Percentiles rank a stretch among this genome's conserved stretches.
Evolutionary conservation across 345 rosid species (phyloP).

Genomic region (Salix arbutifolia): DNA sequence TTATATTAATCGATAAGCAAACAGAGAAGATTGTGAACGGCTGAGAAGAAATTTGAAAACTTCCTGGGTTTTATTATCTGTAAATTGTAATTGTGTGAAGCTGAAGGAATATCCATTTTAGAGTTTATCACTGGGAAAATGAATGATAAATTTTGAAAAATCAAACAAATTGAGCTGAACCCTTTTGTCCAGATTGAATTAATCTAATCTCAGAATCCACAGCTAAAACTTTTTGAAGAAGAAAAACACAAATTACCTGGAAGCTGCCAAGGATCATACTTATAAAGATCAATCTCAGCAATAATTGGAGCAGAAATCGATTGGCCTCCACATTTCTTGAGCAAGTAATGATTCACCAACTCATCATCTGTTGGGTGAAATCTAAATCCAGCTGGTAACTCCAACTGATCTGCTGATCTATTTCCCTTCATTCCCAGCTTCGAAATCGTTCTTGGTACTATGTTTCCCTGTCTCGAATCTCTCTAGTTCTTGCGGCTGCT

Average conservation of each 20-base stretch:
- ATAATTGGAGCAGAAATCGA: slow-evolving; percentile 60
- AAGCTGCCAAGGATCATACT: slow-evolving; percentile 86
- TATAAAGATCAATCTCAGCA: slow-evolving; percentile 83
- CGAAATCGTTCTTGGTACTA: not conserved
- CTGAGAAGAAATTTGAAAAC: not conserved
- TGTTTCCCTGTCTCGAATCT: not conserved
- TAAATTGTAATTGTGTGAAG: not conserved
- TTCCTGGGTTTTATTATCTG: not conserved
- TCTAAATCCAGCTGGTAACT: slow-evolving; percentile 85
- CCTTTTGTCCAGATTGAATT: not conserved
- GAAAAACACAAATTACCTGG: slow-evolving; percentile 48
- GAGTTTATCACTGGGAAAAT: not conserved
- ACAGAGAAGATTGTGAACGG: not conserved
- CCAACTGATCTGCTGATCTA: slow-evolving; percentile 24
- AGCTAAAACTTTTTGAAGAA: not conserved
- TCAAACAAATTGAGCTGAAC: not conserved
- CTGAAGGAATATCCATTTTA: not conserved
- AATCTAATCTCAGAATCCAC: not conserved
- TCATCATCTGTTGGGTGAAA: slow-evolving; percentile 96
- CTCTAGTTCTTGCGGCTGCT: not conserved
- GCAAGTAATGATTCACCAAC: slow-evolving; percentile 66
- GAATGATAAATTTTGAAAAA: not conserved
- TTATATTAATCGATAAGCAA: not conserved
- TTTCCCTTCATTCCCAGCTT: slow-evolving; percentile 31
- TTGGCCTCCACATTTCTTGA: slow-evolving; percentile 58